A percentile compares a stretch with the other conserved stretches of the same genome.
Conservation (phyloP, 1,284 basidiomycete genomes). For the Xerocomus nothofagi region DNA sequence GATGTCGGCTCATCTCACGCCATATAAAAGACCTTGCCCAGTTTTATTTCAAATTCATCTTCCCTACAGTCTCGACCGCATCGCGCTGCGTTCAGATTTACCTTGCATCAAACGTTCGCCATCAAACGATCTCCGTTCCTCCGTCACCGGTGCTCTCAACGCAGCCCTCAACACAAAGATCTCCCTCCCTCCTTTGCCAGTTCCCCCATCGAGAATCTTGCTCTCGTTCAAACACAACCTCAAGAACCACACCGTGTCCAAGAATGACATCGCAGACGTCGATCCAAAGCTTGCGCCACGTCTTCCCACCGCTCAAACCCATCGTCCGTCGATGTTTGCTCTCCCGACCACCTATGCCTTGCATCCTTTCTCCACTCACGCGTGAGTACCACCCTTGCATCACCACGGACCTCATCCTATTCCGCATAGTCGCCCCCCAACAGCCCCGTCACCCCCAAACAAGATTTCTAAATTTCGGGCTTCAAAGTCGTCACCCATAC, state of each 20-base stretch:
- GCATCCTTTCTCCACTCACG: conserved; percentile 18
- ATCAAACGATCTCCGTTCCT: conserved; percentile 33
- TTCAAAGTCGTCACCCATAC: conserved; percentile 6
- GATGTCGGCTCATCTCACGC: conserved; percentile 54
- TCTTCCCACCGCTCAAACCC: conserved; percentile 3
- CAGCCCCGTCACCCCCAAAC: conserved; percentile 20
- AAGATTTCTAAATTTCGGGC: conserved; percentile 16
- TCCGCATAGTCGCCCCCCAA: conserved; percentile 17
- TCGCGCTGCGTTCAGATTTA: conserved; percentile 29
- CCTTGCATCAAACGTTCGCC: conserved; percentile 22
- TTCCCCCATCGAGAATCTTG: conserved; percentile 21
- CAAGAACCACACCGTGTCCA: conserved; percentile 5
- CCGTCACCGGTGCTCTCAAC: conserved; percentile 44
- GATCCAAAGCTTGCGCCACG: neutral
- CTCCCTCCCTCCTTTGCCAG: conserved; percentile 21
- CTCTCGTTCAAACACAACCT: conserved; percentile 28
- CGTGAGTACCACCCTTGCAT: conserved; percentile 14
- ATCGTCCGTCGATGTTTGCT: conserved; percentile 12
- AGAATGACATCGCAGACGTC: neutral
- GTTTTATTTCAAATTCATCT: conserved; percentile 48
- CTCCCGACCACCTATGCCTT: conserved; percentile 17
- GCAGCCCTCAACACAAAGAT: conserved; percentile 46
- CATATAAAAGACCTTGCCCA: conserved; percentile 37
- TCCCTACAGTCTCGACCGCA: conserved; percentile 44
- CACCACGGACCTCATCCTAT: neutral